Evolutionary conservation across 2,329 filamentous ascomycete species (phyloP), one percentile per base, ranked within the genome.

Genomic region (Juglanconis juglandina): DNA sequence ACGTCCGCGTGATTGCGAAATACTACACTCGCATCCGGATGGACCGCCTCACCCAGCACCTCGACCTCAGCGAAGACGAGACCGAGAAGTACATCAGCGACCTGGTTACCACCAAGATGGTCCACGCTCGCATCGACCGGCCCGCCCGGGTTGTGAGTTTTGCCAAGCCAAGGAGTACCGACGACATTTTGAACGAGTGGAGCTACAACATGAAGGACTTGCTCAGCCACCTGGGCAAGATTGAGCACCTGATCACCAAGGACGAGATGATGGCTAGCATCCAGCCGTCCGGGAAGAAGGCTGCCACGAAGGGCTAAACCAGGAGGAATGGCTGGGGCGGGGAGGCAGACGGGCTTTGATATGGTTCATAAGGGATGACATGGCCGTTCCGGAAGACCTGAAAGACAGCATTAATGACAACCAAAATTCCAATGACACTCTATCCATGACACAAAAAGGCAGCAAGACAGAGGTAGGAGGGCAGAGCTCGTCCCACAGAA

Each of bases 181-280:
- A 99, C 72, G 95, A 99, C 75, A 87, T 97, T 56, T 79, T 99
- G 71, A 99, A 99, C 72, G 95, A 99, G 77, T 99, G 95, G 95
- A 96, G 92, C 74, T 89, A 91, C 70, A 96, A 97, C 76, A 98
- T 75, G 87, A 75, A 74, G 71, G 90, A 86, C 69, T 76, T 94
- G 69, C 76, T 94, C 61, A 89, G 88, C n/a, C 76, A 91, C 61
- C 72, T 94, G 68, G 90, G 93, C 81, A 80, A 90, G 54, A 96
- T 99, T 63, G 95, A 99, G 72, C 95, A 99, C 75, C 82, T 99
- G 70, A 99, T 99, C 71, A 99, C 96, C 58, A 98, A 98, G 83
- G 95, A 99, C 78, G 95, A 99, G 82, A 99, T 99, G 95, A 99
- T 99, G 95, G 95, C 95, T 46, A 85, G 93, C 62, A 98, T 99